Percentiles rank a stretch among this genome's conserved stretches.
Conservation (phyloP, 805 yeast genomes). For the Pichia eremophila region DNA sequence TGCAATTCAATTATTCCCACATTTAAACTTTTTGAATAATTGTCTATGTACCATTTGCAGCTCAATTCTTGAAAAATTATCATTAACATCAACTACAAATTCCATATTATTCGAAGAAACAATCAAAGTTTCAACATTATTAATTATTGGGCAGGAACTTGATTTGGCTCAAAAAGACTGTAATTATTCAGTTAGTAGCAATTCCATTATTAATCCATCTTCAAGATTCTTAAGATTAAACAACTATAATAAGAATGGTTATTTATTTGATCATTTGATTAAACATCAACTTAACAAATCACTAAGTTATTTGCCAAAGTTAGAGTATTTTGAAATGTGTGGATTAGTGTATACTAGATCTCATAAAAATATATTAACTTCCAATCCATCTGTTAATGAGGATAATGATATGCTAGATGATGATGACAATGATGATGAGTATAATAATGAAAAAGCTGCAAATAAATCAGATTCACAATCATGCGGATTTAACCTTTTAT, state of each 20-base stretch:
- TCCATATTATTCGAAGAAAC: constrained; percentile 15
- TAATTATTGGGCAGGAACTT: constrained; percentile 25
- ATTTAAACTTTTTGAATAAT: constrained; percentile 19
- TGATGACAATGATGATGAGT: too few relatives aligned
- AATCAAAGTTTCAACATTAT: constrained; percentile 23
- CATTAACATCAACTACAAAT: constrained; percentile 1
- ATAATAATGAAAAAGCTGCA: too few relatives aligned
- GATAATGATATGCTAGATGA: background rate
- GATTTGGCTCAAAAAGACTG: constrained; percentile 16
- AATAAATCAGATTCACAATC: background rate
- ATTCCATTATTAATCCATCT: constrained; percentile 10
- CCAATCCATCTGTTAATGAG: background rate
- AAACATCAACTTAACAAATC: constrained; percentile 19
- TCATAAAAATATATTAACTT: background rate
- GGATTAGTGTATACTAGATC: constrained; percentile 20
- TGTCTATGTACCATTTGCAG: constrained; percentile 20
- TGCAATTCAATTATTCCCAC: constrained; percentile 21
- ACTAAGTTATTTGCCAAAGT: constrained; percentile 11
- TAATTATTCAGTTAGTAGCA: constrained; percentile 3
- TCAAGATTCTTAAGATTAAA: constrained; percentile 13
- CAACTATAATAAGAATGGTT: constrained; percentile 13
- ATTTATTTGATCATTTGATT: constrained; percentile 24
- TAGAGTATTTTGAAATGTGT: constrained; percentile 24
- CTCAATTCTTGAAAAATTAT: constrained; percentile 8
- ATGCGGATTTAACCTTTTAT: constrained; percentile 13